Evolutionary conservation across 1,139 yeast species (phyloP).

Genomic region (Saccharomycopsis crataegensis): DNA sequence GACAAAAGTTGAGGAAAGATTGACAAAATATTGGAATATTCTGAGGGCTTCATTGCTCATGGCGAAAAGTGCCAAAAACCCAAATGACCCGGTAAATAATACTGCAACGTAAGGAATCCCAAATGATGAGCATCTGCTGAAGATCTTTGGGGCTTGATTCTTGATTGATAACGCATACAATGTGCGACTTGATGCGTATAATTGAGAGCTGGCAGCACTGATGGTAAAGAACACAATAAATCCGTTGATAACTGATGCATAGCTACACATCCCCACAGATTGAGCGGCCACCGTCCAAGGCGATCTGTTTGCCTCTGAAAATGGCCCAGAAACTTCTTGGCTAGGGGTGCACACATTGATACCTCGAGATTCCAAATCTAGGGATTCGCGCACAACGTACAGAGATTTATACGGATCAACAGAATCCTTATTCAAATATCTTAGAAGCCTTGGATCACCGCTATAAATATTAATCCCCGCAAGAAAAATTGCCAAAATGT

Average conservation of each 20-base stretch:
- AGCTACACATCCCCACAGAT: slow-evolving; percentile 55
- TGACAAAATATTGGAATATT: slow-evolving; percentile 60
- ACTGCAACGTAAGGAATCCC: slow-evolving; percentile 77
- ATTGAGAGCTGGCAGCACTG: slow-evolving; percentile 68
- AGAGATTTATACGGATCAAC: slow-evolving; percentile 5
- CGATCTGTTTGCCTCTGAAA: slow-evolving; percentile 54
- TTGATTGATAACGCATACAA: slow-evolving; percentile 68
- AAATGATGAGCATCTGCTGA: slow-evolving; percentile 49
- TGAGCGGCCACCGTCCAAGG: slow-evolving; percentile 82
- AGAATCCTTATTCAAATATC: slow-evolving; percentile 32
- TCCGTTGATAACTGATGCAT: slow-evolving; percentile 57
- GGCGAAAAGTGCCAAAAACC: slow-evolving; percentile 52
- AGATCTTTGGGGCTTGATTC: slow-evolving; percentile 56
- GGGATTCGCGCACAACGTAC: slow-evolving; percentile 6
- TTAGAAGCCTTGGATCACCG: slow-evolving; percentile 63
- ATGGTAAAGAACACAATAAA: slow-evolving; percentile 68
- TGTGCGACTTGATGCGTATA: slow-evolving; percentile 76
- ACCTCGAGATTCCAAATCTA: not conserved
- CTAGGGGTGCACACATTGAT: slow-evolving; percentile 9
- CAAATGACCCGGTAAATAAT: slow-evolving; percentile 51
- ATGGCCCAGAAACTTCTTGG: slow-evolving; percentile 36
- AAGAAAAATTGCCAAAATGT: slow-evolving; percentile 61
- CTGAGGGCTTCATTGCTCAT: slow-evolving; percentile 50
- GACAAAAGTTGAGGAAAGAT: slow-evolving; percentile 63
- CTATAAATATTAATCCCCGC: slow-evolving; percentile 67